Evolutionary conservation across 345 rosid species (phyloP), one percentile per base, ranked within the genome.

Genomic region (Mallotus nudiflorus): DNA sequence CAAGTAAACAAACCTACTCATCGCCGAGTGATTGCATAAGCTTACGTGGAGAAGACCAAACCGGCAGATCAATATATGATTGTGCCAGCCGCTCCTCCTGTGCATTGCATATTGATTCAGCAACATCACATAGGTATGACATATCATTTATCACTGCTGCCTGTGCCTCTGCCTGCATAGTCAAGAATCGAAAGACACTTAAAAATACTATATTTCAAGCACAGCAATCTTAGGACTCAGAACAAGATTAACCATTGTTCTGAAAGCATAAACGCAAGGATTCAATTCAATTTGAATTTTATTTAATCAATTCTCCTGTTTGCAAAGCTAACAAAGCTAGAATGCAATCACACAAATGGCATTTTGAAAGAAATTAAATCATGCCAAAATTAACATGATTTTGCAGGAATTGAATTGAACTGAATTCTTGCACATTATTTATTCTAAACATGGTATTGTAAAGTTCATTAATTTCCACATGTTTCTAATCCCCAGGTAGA

Each of bases 31-130:
- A 80, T n/a, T 82, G 80, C 95, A 91, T 82, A 20, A 94, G 86
- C 64, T 82, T 84, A 6, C 37, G 76, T 0, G 96, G 95, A 3
- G 96, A 88, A 51, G 82, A 79, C 98, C 97, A 94, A n/a, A 94
- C 68, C 1, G 83, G 85, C 73, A 90, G 89, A 77, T 86, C 81
- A 8, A 86, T 66, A 33, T 82, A 79, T 0, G 80, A 67, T 48
- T 87, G 80, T 25, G 73, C 85, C 15, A 71, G 57, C 15, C 60
- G 66, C 54, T 87, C 89, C 77, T 86, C 83, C 52, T 81, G 86
- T 4, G 82, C 66, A 57, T 69, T 65, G 80, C 89, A 87, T 65
- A 84, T 64, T 65, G 86, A 83, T 58, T 94, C 97, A 3, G 88
- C 88, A 39, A 79, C 80, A 66, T 86, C 88, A 62, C 98, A 94